Evolutionary conservation across 179 eudicot genomes (phyloP), one percentile per base, ranked within the genome.

Genomic region (Actinidia polygama): DNA sequence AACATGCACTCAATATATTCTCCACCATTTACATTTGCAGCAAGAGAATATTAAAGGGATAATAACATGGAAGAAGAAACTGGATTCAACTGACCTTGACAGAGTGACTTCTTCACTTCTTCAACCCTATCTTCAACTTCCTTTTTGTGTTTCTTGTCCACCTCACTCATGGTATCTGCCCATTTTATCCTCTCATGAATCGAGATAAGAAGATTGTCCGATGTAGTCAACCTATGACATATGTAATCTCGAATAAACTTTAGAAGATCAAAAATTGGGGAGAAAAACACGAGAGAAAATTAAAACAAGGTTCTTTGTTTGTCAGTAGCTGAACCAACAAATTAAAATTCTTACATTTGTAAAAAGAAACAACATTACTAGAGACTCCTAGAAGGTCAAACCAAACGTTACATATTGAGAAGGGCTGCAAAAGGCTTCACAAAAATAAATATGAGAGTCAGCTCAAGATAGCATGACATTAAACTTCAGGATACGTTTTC

Each of bases 161-260:
- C 73, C 87, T 93, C 97, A 81, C 93, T 88, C 99, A 95, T 95
- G 80, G 86, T 81, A 87, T 95, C 98, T 55, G 98, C 99, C 99
- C 99, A 96, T 79, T 90, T 96, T 78, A 96, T 96, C 94, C 93
- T 96, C 83, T 96, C 99, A 89, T 96, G 98, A 73, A 96, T 96
- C 53, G 99, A 81, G 64, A 90, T 68, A 15, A 96, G 92, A 51
- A 96, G 90, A 84, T 91, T 81, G 85, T 96, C 99, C 23, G 99
- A 95, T 18, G 98, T 96, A 62, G 91, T 79, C 87, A 93, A 81
- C 99, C 99, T 96, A 40, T 19, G 9, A 57, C 30, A 76, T 3
- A 4, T 36, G 3, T 40, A 9, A 59, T 14, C 12, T 10, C 58
- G 1, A 2, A 73, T 21, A 73, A 53, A 16, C 26, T 14, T 57